Evolutionary conservation across 2,329 filamentous ascomycete genomes (phyloP), one percentile per base, ranked within the genome.

Genomic region (Stromatinia cepivora): DNA sequence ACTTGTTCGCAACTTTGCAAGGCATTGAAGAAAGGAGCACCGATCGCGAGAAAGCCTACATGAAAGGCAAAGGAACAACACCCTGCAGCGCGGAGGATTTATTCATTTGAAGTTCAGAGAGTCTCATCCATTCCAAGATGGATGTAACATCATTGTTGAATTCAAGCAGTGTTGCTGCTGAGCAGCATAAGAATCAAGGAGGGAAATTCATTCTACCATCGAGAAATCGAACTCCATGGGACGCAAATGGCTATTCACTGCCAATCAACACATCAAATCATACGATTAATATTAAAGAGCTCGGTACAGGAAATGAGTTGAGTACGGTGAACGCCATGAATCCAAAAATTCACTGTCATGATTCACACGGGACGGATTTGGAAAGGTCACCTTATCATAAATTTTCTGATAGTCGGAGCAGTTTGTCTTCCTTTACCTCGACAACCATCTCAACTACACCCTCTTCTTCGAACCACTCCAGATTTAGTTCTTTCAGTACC

Each of bases 171-270:
- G 53, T 69, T 69, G 74, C 76, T 73, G 73, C 70, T 72, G 76
- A 74, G 69, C 76, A 76, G 73, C 74, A 74, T 63, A 70, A 70
- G 59, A 53, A 46, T 67, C 53, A 31, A 45, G 69, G 71, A 22
- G 71, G 69, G 31, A 58, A 67, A 56, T 71, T 70, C 25, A 72
- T 67, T 48, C 69, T 69, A 13, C 72, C 71, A 22, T 70, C 72
- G n/a, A 70, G 75, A 50, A 79, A 72, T 72, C 73, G 77, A 62
- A 79, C 76, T 13, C 77, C 77, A 54, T 79, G 78, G 77, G 77
- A 79, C 70, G 77, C 77, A 28, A 78, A 76, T 66, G 78, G 78
- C 54, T 79, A 79, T 73, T 75, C 78, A 70, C 70, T 79, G 56
- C 78, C 77, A 10, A 73, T 79, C 45, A 76, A 77, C 61, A 75